Evolutionary conservation across 257 asterid species (phyloP), one percentile per base, ranked within the genome.

Genomic region (Gentiana straminea): DNA sequence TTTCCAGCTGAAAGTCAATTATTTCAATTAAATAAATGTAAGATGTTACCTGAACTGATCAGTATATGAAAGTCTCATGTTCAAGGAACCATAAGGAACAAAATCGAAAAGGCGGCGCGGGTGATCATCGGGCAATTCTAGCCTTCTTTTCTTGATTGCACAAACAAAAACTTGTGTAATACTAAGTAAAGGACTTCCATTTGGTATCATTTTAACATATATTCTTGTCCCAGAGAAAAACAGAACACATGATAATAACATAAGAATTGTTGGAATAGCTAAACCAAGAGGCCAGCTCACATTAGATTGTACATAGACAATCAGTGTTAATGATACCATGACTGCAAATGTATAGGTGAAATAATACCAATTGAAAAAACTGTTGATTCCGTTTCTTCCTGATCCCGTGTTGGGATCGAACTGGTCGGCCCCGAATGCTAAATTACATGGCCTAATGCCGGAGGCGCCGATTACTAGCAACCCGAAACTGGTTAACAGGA

Each of bases 291-390:
- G 57, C 75, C 75, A 70, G 52, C 32, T 70, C 4, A 61, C 34
- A 10, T 55, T 60, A 3, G 71, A 60, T 52, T 65, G 75, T 1
- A 70, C 60, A 48, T 70, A 70, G 13, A 70, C 71, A 5, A 70
- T 61, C 41, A 57, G 37, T 4, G 75, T 70, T 13, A 65, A 37
- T 1, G 75, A 70, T 12, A 65, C 33, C 64, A 70, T 55, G 52
- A 47, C 49, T 54, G 71, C 64, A 33, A 70, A 65, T 34, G 71
- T 70, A 36, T 60, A 65, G 57, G 71, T 60, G 64, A 70, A 70
- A 13, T 62, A 70, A 55, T 70, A 70, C 75, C 75, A 70, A 65
- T 70, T 70, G 52, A 70, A 70, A 71, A 70, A 70, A 50, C 75
- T 70, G 50, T 57, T 65, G 51, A 58, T 51, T 47, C 71, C 75